Evolutionary conservation across 768 basidiomycete genomes (phyloP), one percentile per base, ranked within the genome.

Genomic region (Xanthoconium stramineum): DNA sequence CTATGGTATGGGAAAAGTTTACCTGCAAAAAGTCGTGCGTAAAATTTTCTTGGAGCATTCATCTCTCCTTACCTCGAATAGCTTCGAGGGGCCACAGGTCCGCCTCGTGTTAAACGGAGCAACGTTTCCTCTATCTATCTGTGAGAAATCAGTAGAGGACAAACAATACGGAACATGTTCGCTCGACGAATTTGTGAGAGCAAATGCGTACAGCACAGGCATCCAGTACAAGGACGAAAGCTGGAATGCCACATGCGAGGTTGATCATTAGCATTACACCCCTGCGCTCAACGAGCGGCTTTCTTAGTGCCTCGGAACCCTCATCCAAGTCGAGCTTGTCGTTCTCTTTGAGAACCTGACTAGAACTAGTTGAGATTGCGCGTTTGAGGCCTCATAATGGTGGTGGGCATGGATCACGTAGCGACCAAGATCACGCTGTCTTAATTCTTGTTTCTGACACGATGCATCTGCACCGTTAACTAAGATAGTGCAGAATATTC

Each of bases 1-100:
- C 64, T 53, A 76, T 78, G 75, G 59, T 74, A 29, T 78, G 75
- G 76, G 76, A 78, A 61, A 70, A 62, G 58, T 76, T 77, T 64
- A 61, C 64, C 5, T 78, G 76, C 67, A 56, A 60, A 47, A 63
- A 65, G 13, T 75, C 73, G 71, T 72, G 47, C 47, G 68, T 63
- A 3, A 32, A 24, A 17, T 14, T 5, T 29, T 13, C 29, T 45
- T 52, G 37, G 37, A 38, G 6, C 12, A 14, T 52, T 33, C 33
- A 6, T 11, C 3, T 47, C 38, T 13, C 43, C 50, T 65, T 47
- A 56, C 36, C 14, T 19, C 15, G 37, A 51, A 7, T 47, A 74
- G 72, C 11, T 70, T 69, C 54, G 42, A 64, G 17, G 72, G 64
- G 20, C 70, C 76, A 13, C 76, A 76, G 58, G 66, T 79, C 48